Percentiles rank a stretch among this genome's conserved stretches.
These are phyloP conservation scores for Aureobasidium lini DNA, from an alignment of 2,329 filamentous ascomycete species.

Conservation along the genomic window DNA sequence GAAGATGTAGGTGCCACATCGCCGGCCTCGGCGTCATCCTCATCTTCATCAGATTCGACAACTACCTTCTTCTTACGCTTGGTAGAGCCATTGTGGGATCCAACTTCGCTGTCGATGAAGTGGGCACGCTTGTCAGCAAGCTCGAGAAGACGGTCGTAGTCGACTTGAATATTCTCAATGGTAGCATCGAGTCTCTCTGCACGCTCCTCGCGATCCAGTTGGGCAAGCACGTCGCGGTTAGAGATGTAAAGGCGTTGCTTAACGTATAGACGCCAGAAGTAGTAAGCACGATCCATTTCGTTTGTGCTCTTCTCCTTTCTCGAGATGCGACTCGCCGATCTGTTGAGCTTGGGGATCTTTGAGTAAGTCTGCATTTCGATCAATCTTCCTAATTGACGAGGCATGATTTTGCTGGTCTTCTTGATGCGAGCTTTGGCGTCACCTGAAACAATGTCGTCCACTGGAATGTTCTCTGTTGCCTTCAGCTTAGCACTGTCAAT, in stretches of 20 bases:
- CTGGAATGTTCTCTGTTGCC: constrained; percentile 42
- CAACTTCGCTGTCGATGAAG: neutral
- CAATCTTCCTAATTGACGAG: constrained; percentile 67
- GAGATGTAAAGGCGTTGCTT: constrained; percentile 71
- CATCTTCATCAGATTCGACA: constrained; percentile 14
- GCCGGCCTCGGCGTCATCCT: neutral
- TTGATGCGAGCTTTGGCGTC: constrained; percentile 51
- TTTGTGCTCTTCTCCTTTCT: constrained; percentile 42
- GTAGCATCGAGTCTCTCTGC: constrained; percentile 66
- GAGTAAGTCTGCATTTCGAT: constrained; percentile 67
- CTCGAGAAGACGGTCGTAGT: constrained; percentile 62
- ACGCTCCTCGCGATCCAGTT: constrained; percentile 61
- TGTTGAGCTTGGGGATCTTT: constrained; percentile 45
- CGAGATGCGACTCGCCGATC: constrained; percentile 38
- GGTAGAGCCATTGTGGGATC: neutral
- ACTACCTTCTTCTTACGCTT: constrained; percentile 11
- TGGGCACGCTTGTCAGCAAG: constrained; percentile 29
- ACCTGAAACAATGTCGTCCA: constrained; percentile 50
- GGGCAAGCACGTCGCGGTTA: constrained; percentile 62
- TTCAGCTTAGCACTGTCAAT: constrained; percentile 45
- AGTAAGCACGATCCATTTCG: constrained; percentile 55
- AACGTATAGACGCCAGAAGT: constrained; percentile 65
- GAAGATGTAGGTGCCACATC: neutral
- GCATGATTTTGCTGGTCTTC: constrained; percentile 60
- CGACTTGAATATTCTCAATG: constrained; percentile 59